phyloP scores from a whole-genome alignment of 352 stramenopile genomes.

The Globisporangium cylindrosporum region DNA sequence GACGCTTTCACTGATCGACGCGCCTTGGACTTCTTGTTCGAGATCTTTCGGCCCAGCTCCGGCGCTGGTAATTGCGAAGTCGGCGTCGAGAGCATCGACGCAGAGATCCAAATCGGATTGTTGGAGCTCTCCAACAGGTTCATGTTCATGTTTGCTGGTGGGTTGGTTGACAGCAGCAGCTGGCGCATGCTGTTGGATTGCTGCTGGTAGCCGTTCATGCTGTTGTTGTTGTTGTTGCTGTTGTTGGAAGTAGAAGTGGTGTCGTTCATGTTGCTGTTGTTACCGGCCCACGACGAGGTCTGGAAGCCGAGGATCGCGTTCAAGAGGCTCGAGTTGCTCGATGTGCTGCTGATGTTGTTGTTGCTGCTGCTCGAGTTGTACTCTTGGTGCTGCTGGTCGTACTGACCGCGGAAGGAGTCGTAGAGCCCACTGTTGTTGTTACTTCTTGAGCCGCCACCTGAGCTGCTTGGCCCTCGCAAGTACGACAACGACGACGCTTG shows the following conservation, averaged over 20 bases:
- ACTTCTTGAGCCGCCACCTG: neutral
- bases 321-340: conserved; percentile 11
- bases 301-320: conserved; percentile 15
- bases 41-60: conserved; percentile 16
- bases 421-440: neutral
- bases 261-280: neutral
- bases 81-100: conserved; percentile 18
- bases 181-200: conserved; percentile 12
- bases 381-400: conserved; percentile 12
- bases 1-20: conserved; percentile 9
- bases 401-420: conserved; percentile 1
- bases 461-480: neutral
- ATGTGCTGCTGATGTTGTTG: neutral
- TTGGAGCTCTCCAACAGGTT: neutral
- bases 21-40: conserved; percentile 14
- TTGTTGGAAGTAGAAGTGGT: neutral
- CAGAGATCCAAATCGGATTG: conserved; percentile 17
- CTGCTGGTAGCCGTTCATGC: neutral
- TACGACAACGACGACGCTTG: neutral
- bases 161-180: conserved; percentile 1
- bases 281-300: conserved; percentile 3
- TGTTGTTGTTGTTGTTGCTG: conserved; percentile 7
- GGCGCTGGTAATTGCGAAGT: conserved; percentile 14
- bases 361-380: neutral
- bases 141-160: neutral